Percentiles rank a stretch among this genome's conserved stretches.
Conservation (phyloP, 345 rosid species). For the Gossypium thurberi region DNA sequence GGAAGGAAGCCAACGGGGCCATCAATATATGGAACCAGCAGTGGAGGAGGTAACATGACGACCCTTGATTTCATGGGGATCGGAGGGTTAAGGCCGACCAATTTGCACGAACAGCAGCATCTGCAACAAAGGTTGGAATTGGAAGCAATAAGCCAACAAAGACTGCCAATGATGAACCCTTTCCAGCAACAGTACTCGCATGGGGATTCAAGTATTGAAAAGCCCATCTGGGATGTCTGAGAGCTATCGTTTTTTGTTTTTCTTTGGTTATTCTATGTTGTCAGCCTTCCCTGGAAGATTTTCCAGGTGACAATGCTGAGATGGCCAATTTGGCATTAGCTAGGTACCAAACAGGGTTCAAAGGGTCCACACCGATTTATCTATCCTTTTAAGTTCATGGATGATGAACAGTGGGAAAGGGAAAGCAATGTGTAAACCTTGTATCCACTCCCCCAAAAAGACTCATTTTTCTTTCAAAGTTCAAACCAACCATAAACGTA, state of each 20-base stretch:
- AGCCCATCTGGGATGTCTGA: conserved; percentile 58
- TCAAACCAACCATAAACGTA: not conserved
- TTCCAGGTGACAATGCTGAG: conserved; percentile 4
- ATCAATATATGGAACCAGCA: conserved; percentile 23
- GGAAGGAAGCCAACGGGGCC: conserved; percentile 20
- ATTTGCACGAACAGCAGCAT: conserved; percentile 29
- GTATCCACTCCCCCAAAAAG: not conserved
- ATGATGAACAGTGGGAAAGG: not conserved
- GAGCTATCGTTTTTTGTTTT: not conserved
- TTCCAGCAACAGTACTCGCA: conserved; percentile 42
- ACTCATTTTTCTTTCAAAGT: not conserved
- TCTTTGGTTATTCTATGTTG: not conserved
- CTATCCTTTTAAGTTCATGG: not conserved
- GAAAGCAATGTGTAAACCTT: not conserved
- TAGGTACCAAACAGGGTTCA: not conserved
- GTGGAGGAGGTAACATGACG: conserved; percentile 28
- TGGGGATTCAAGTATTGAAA: conserved; percentile 41
- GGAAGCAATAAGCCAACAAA: conserved; percentile 40
- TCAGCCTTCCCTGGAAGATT: not conserved
- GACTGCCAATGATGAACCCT: conserved; percentile 34
- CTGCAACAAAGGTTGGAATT: conserved; percentile 23
- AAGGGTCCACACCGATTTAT: not conserved
- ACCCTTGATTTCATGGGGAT: conserved; percentile 58
- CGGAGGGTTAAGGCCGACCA: conserved; percentile 30
- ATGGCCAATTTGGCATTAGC: conserved; percentile 3